Evolutionary conservation across 257 asterid species (phyloP).

Genomic region (Phtheirospermum japonicum): DNA sequence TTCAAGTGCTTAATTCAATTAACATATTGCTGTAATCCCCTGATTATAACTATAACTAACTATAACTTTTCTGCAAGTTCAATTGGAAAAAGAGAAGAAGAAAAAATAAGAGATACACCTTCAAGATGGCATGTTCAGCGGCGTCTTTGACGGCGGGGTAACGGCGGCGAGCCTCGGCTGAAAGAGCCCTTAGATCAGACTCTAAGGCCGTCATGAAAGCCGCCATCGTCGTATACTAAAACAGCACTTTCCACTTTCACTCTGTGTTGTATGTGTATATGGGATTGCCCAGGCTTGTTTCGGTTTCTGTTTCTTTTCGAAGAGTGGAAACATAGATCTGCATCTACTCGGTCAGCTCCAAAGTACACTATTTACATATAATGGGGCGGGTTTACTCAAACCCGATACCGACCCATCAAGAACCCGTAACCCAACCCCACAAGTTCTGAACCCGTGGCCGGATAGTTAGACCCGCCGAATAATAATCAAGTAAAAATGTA

Average conservation of each 20-base stretch:
- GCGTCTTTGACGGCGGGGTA: conserved; percentile 95
- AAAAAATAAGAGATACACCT: conserved; percentile 39
- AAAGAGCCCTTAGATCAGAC: conserved; percentile 97
- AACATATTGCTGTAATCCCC: not conserved
- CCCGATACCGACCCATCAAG: no score
- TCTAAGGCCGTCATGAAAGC: conserved; percentile 90
- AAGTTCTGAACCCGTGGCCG: no score
- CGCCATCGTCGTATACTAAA: conserved; percentile 51
- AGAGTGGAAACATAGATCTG: conserved; percentile 31
- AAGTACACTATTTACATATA: no score
- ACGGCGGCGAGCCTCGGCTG: conserved; percentile 98
- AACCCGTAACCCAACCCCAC: no score
- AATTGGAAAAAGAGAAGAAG: not conserved
- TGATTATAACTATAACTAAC: no score
- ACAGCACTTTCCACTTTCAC: not conserved
- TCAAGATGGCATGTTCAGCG: conserved; percentile 93
- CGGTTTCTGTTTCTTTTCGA: conserved; percentile 8
- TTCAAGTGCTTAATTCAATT: not conserved
- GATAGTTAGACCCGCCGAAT: no score
- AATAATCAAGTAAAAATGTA: no score
- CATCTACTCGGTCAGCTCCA: conserved; percentile 15
- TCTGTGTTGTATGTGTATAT: not conserved
- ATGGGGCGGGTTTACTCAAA: no score
- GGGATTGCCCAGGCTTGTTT: conserved; percentile 3
- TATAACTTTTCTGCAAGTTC: conserved; percentile 6